Evolutionary conservation across 441 rosid genomes (phyloP).

Genomic region (Viola pubescens): DNA sequence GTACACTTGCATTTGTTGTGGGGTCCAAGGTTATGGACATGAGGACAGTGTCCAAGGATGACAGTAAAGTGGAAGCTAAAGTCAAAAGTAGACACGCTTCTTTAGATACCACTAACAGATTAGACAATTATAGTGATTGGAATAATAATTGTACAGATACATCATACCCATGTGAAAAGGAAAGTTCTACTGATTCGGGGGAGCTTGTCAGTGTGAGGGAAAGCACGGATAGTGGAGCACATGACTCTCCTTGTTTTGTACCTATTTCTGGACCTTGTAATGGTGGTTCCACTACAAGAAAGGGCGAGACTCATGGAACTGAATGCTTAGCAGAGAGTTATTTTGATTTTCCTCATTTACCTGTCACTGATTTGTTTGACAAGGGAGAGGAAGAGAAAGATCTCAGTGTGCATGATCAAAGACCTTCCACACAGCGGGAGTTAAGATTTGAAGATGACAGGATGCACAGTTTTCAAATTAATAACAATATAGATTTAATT

Average conservation of each 20-base stretch:
- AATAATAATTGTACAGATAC: conserved; percentile 54
- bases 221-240: conserved; percentile 49
- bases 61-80: conserved; percentile 35
- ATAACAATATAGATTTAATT: conserved; percentile 64
- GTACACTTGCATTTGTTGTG: conserved; percentile 82
- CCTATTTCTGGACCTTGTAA: conserved; percentile 37
- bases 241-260: conserved; percentile 43
- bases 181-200: conserved; percentile 54
- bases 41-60: conserved; percentile 75
- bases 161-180: conserved; percentile 37
- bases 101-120: conserved; percentile 33
- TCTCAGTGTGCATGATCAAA: conserved; percentile 22
- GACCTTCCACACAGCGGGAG: conserved; percentile 25
- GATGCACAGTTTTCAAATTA: conserved; percentile 69
- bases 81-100: conserved; percentile 36
- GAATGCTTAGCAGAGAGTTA: conserved; percentile 34
- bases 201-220: conserved; percentile 55
- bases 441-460: conserved; percentile 37
- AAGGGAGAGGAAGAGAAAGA: conserved; percentile 41
- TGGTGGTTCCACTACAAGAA: conserved; percentile 32
- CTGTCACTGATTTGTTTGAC: conserved; percentile 69
- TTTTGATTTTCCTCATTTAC: conserved; percentile 62
- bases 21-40: conserved; percentile 97
- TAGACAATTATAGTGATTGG: conserved; percentile 40
- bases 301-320: conserved; percentile 31